Evolutionary conservation across 148 eudicot genomes (phyloP), one percentile per base, ranked within the genome.

Genomic region (Pharnaceum exiguum): DNA sequence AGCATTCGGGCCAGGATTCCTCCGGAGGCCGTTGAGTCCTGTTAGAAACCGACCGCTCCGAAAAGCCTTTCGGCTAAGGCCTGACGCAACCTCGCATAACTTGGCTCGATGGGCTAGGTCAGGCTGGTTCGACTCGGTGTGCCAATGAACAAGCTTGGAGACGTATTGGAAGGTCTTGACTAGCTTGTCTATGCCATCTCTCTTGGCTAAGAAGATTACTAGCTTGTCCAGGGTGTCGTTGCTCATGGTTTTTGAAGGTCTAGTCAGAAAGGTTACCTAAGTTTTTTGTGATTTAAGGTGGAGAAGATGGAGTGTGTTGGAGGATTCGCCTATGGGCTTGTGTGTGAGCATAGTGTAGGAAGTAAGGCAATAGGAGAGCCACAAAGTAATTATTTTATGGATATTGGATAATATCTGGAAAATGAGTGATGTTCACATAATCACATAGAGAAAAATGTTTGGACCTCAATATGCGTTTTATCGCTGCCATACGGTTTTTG

Each of bases 141-240:
- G 95, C 83, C 80, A 89, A 66, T 85, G 86, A 47, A 73, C 66
- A 17, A 93, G 82, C 69, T 93, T 93, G 57, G 96, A 85, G 28
- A 86, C 90, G 33, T 91, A 91, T 46, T 91, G 98, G 73, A 83
- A 91, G 29, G 98, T 91, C 77, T 88, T 91, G 60, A 91, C 98
- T 7, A 88, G 86, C 73, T 91, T 91, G 83, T 91, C 98, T 11
- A 88, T 91, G 60, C 96, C 98, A 48, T 91, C 98, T 38, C 96
- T 74, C 59, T 91, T 91, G 23, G 98, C 98, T 24, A 91, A 70
- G 85, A 88, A 88, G 74, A 85, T 76, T 11, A 91, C 90, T 23
- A 91, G 71, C 79, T 88, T 91, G 78, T 91, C 98, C 33, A 88
- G 71, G 62, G 79, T 77, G 71, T 91, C 98, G 26, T 85, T 75